Conservation (phyloP, 202 grass and related monocot genomes). For the Thinopyrum obtusiflorum region DNA sequence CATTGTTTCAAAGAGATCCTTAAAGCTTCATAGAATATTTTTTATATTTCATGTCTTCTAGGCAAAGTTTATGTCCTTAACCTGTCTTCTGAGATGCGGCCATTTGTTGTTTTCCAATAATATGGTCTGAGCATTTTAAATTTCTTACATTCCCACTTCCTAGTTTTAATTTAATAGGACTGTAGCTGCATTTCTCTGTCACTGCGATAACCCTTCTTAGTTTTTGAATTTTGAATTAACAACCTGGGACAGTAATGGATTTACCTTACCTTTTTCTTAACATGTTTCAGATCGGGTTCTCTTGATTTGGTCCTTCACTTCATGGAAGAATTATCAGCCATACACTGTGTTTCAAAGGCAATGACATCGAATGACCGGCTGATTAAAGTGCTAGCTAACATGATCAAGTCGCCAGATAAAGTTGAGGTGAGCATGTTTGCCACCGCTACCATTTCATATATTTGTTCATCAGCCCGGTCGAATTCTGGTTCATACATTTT, state of each 20-base stretch:
- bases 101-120: slow-evolving; percentile 25
- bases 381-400: slow-evolving; percentile 51
- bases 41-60: not conserved
- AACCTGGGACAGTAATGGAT: slow-evolving; percentile 4
- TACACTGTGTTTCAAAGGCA: slow-evolving; percentile 57
- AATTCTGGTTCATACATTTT: slow-evolving; percentile 5
- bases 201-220: not conserved
- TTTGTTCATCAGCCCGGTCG: not conserved
- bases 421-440: slow-evolving; percentile 60
- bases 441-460: slow-evolving; percentile 25
- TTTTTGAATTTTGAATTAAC: slow-evolving; percentile 15
- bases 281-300: slow-evolving; percentile 52
- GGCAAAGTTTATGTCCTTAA: not conserved
- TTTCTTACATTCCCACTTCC: not conserved
- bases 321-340: slow-evolving; percentile 70
- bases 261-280: slow-evolving; percentile 11
- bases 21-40: slow-evolving; percentile 10
- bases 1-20: not conserved
- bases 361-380: slow-evolving; percentile 61
- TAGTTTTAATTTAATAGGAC: slow-evolving; percentile 5
- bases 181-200: slow-evolving; percentile 6
- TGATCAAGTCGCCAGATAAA: slow-evolving; percentile 90
- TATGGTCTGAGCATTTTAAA: slow-evolving; percentile 10
- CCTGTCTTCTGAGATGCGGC: slow-evolving; percentile 9
- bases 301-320: slow-evolving; percentile 68